phyloP scores from a whole-genome alignment of 768 basidiomycete genomes.

The Suillus bovinus region DNA sequence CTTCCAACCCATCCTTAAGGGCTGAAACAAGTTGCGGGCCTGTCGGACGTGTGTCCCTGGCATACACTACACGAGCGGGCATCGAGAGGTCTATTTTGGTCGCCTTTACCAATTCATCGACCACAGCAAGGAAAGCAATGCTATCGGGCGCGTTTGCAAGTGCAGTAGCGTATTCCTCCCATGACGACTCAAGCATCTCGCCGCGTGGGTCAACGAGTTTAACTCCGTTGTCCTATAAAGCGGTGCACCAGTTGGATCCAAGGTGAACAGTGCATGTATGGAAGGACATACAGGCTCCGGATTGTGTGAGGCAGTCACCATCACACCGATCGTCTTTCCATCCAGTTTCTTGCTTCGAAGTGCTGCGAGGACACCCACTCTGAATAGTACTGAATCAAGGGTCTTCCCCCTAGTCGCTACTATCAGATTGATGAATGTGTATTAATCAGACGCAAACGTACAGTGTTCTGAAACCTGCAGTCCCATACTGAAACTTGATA shows the following conservation, averaged over 20 bases:
- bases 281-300: slow-evolving; percentile 78
- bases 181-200: slow-evolving; percentile 93
- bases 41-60: slow-evolving; percentile 90
- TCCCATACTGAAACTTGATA: slow-evolving; percentile 83
- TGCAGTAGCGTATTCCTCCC: slow-evolving; percentile 87
- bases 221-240: slow-evolving; percentile 89
- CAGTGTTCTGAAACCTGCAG: slow-evolving; percentile 92
- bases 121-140: slow-evolving; percentile 65
- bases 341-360: slow-evolving; percentile 90
- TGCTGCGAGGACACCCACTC: slow-evolving; percentile 87
- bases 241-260: slow-evolving; percentile 5
- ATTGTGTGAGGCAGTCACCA: slow-evolving; percentile 99
- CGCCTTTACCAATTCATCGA: slow-evolving; percentile 60
- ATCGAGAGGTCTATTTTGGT: slow-evolving; percentile 77
- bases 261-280: slow-evolving; percentile 5
- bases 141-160: slow-evolving; percentile 83
- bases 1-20: slow-evolving; percentile 79
- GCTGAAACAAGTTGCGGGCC: slow-evolving; percentile 75
- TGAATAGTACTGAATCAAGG: slow-evolving; percentile 91
- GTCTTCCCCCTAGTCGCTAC: slow-evolving; percentile 51
- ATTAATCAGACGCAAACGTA: slow-evolving; percentile 43
- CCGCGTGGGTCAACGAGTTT: slow-evolving; percentile 97
- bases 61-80: slow-evolving; percentile 85
- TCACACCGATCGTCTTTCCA: slow-evolving; percentile 92
- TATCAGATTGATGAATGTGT: slow-evolving; percentile 13